Base-by-base conservation (phyloP, 208 protist species). In the Histomonas meleagridis region DNA sequence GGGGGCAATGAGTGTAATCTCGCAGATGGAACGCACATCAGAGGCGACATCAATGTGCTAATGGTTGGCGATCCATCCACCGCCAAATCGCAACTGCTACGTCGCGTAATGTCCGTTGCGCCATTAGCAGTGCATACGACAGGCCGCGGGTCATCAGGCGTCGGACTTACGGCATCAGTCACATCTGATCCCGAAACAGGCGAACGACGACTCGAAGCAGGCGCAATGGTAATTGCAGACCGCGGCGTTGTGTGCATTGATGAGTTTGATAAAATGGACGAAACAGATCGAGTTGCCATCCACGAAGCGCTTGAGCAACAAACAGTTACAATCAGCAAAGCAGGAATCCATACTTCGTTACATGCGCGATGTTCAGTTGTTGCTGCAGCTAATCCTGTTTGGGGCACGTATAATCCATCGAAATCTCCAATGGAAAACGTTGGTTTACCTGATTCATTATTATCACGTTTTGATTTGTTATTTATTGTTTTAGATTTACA, bases 251-350 rank as follows among this genome's bases (percentile, higher is more conserved):
- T 99, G 32, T 99, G 97, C 94, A 98, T 99, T 90, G 98, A 99
- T 94, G 98, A 99, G 94, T 99, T 99, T 94, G 98, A 99, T 94
- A 99, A 99, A 95, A 99, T 99, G 98, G 95, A 93, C 62, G 94
- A 97, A 57, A 94, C 96, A 43, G 98, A 99, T 94, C 93, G 96
- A 38, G 81, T 91, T 26, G 93, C 93, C 21, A 92, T 95, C 43
- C 93, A 94, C 46, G 93, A 99, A 95, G 99, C 98, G 35, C 99
- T 99, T 98, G 99, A 99, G 94, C 98, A 99, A 94, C 98, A 99
- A 94, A 99, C 98, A 0, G 98, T 99, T 0, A 99, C 98, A 2
- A 99, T 99, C 91, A 95, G 96, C 38, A 99, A 99, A 95, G 98
- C 98, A 10, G 98, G 98, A 91, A 99, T 99, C 90, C 98, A 99